Evolutionary conservation across 805 yeast genomes (phyloP).

Genomic region (Wickerhamiella allomyrinae): DNA sequence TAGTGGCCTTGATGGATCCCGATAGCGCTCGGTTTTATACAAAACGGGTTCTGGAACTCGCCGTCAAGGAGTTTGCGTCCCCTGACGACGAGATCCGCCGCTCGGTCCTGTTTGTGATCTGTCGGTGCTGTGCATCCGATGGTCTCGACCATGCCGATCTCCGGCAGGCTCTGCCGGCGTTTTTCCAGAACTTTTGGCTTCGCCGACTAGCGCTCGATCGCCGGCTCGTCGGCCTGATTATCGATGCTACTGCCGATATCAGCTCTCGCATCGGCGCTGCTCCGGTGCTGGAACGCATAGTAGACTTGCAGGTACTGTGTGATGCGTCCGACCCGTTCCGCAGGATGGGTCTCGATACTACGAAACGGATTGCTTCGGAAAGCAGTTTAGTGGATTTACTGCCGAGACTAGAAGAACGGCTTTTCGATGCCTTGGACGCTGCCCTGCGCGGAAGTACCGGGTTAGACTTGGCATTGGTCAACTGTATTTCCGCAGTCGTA

Average conservation of each 20-base stretch:
- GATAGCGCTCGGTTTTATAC: constrained; percentile 72
- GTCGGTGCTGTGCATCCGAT: constrained; percentile 47
- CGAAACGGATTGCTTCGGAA: constrained; percentile 15
- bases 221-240: constrained; percentile 43
- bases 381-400: constrained; percentile 35
- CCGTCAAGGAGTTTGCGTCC: constrained; percentile 57
- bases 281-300: constrained; percentile 41
- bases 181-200: constrained; percentile 66
- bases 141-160: constrained; percentile 38
- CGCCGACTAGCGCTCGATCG: constrained; percentile 50
- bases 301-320: constrained; percentile 38
- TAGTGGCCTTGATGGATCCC: constrained; percentile 75
- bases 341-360: constrained; percentile 61
- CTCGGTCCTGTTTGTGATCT: constrained; percentile 54
- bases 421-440: constrained; percentile 61
- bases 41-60: constrained; percentile 50
- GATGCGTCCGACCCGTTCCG: constrained; percentile 76
- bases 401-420: constrained; percentile 43
- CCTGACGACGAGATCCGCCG: constrained; percentile 82
- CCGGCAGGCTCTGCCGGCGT: constrained; percentile 42
- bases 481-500: background rate
- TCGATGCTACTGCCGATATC: constrained; percentile 55
- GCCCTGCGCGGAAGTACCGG: background rate
- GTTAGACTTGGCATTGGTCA: background rate
- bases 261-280: constrained; percentile 56